phyloP scores from a whole-genome alignment of 73 alveolate genomes.

The Stentor coeruleus region DNA sequence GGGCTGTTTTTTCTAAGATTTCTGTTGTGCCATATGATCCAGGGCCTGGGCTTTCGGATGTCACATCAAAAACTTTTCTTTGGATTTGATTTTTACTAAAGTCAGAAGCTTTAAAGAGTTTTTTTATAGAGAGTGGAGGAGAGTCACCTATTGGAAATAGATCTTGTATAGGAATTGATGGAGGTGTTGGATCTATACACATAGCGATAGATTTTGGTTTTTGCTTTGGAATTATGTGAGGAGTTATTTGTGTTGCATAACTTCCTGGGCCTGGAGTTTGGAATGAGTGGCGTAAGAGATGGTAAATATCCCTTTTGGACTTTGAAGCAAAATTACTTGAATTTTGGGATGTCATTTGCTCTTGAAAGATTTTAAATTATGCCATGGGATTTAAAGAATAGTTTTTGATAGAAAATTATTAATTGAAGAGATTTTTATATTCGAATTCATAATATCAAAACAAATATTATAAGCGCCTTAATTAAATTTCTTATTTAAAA shows the following conservation, averaged over 20 bases:
- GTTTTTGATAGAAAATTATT: too few relatives aligned
- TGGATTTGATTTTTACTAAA: not conserved
- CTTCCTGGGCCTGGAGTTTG: conserved; percentile 24
- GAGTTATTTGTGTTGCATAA: not conserved
- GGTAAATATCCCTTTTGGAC: not conserved
- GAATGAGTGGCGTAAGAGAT: too few relatives aligned
- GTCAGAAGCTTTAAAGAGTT: not conserved
- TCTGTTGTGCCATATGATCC: not conserved
- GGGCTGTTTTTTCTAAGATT: not conserved
- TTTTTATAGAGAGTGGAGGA: not conserved
- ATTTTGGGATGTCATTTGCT: too few relatives aligned
- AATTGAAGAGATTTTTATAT: too few relatives aligned
- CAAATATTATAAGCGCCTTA: too few relatives aligned
- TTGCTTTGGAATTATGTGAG: not conserved
- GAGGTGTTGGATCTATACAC: not conserved
- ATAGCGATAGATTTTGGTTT: not conserved
- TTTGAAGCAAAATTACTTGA: not conserved
- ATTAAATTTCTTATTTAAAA: too few relatives aligned
- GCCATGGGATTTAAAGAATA: too few relatives aligned
- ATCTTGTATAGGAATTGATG: conserved; percentile 4
- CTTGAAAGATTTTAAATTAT: too few relatives aligned
- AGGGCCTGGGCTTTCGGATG: not conserved
- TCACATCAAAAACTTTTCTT: not conserved
- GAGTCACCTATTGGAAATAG: too few relatives aligned
- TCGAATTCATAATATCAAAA: too few relatives aligned